Conservation (phyloP, 1,139 yeast species). For the Candida sp. region DNA sequence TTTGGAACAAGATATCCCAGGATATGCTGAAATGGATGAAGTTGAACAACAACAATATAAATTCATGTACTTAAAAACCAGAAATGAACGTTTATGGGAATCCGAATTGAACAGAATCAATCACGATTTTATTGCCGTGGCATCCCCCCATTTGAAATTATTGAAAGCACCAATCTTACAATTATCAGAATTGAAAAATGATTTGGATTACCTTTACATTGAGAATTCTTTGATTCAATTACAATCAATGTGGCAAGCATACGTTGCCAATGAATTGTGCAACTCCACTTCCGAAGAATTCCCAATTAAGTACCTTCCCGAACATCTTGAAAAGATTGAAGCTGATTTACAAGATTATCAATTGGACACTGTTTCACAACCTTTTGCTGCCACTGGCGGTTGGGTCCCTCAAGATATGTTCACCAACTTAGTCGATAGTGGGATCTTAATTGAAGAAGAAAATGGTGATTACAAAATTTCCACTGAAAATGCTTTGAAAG, state of each 20-base stretch:
- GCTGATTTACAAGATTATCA: slow-evolving; percentile 64
- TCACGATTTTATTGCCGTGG: slow-evolving; percentile 70
- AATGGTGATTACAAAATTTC: slow-evolving; percentile 37
- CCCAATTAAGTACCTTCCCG: slow-evolving; percentile 61
- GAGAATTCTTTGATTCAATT: slow-evolving; percentile 72
- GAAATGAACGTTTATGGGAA: slow-evolving; percentile 92
- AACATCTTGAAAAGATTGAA: slow-evolving; percentile 54
- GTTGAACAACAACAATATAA: slow-evolving; percentile 76
- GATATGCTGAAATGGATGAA: slow-evolving; percentile 62
- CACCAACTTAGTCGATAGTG: slow-evolving; percentile 62
- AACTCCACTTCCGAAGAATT: slow-evolving; percentile 39
- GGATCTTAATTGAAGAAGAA: slow-evolving; percentile 46
- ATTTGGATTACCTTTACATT: slow-evolving; percentile 61
- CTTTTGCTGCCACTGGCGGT: slow-evolving; percentile 89
- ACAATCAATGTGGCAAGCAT: slow-evolving; percentile 71
- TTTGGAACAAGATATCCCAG: slow-evolving; percentile 70
- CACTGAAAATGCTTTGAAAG: slow-evolving; percentile 34
- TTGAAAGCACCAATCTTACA: slow-evolving; percentile 66
- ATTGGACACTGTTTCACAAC: slow-evolving; percentile 61
- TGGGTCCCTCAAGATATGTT: slow-evolving; percentile 97
- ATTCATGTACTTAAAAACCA: slow-evolving; percentile 83
- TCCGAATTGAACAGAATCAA: slow-evolving; percentile 60
- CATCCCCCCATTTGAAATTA: slow-evolving; percentile 71
- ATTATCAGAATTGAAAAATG: slow-evolving; percentile 59
- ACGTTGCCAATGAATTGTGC: slow-evolving; percentile 60